Percentiles rank a stretch among this genome's conserved stretches.
Conservation (phyloP, 106 monocot genomes). For the Platanthera zijinensis region DNA sequence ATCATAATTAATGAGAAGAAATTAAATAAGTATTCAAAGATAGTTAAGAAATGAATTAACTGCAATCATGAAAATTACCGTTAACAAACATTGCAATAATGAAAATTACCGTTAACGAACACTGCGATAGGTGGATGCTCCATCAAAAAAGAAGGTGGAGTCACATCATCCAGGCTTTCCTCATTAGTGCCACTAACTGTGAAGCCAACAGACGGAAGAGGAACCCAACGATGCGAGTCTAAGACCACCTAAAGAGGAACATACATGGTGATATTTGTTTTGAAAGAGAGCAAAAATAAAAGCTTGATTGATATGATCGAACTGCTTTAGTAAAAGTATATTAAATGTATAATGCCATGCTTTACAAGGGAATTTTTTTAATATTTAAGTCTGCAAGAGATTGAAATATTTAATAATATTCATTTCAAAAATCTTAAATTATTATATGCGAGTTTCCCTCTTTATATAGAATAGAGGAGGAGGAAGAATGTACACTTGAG, state of each 20-base stretch:
- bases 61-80: conserved; percentile 11
- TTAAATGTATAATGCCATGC: not conserved
- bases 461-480: too few relatives aligned
- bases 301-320: not conserved
- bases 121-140: conserved; percentile 95
- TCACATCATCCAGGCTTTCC: conserved; percentile 66
- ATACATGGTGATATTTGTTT: not conserved
- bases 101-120: conserved; percentile 82
- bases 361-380: not conserved
- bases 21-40: not conserved
- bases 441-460: too few relatives aligned
- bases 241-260: conserved; percentile 43
- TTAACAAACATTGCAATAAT: too few relatives aligned
- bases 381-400: too few relatives aligned
- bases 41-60: not conserved
- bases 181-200: conserved; percentile 45
- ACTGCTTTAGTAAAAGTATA: not conserved
- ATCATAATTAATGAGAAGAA: not conserved
- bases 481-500: too few relatives aligned
- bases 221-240: conserved; percentile 98
- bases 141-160: conserved; percentile 87
- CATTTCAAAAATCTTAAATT: too few relatives aligned
- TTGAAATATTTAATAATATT: too few relatives aligned
- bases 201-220: conserved; percentile 89
- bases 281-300: not conserved